Conservation (phyloP, 1,284 basidiomycete genomes). For the Wolfiporia cocos region DNA sequence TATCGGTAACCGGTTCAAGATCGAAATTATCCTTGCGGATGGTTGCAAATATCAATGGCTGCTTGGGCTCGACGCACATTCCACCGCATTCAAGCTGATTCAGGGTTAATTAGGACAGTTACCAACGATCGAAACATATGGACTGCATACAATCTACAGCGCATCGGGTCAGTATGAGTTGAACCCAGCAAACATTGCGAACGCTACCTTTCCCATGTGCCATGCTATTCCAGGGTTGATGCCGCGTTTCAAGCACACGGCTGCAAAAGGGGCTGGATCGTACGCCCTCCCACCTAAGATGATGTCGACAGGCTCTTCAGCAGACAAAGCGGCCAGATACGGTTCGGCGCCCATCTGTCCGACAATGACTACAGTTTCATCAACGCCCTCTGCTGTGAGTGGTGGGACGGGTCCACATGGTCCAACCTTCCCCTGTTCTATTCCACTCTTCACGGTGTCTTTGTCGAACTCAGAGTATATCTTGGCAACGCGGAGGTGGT, state of each 20-base stretch:
- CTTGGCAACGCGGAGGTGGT: slow-evolving; percentile 4
- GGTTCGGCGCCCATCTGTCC: slow-evolving; percentile 7
- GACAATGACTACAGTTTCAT: slow-evolving; percentile 3
- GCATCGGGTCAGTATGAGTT: no score
- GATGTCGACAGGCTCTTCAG: slow-evolving; percentile 3
- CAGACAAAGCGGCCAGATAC: background rate
- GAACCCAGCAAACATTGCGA: no score
- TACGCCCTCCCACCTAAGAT: slow-evolving; percentile 5
- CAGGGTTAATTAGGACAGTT: background rate
- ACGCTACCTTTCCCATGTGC: slow-evolving; percentile 7
- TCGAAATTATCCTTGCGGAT: slow-evolving; percentile 5
- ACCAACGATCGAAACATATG: background rate
- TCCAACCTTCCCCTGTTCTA: slow-evolving; percentile 1
- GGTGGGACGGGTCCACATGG: slow-evolving; percentile 5
- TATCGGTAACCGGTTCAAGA: slow-evolving; percentile 1
- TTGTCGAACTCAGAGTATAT: slow-evolving; percentile 8
- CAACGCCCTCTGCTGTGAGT: slow-evolving; percentile 1
- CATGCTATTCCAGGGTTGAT: slow-evolving; percentile 6
- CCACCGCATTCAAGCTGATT: slow-evolving; percentile 5
- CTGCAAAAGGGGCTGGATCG: slow-evolving; percentile 5
- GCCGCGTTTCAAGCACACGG: slow-evolving; percentile 3
- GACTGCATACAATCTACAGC: background rate
- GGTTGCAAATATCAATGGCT: slow-evolving; percentile 3
- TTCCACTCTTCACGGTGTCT: background rate
- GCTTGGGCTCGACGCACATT: slow-evolving; percentile 5